Evolutionary conservation across 768 basidiomycete genomes (phyloP).

Genomic region (Coprinopsis sp.): DNA sequence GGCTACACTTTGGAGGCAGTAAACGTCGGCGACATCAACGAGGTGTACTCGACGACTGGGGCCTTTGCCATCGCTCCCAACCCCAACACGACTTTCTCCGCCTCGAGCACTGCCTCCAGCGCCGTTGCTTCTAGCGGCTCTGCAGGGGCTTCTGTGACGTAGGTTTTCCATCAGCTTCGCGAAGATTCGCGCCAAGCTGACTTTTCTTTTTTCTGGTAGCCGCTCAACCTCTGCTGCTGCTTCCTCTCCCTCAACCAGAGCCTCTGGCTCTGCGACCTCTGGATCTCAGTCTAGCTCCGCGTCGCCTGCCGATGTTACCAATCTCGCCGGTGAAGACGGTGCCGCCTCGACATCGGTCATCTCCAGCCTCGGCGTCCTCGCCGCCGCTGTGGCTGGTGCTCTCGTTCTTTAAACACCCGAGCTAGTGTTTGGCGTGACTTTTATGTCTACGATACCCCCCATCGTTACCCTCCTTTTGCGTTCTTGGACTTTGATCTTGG

Average conservation of each 20-base stretch:
- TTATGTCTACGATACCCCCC: too few species aligned
- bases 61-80: slow-evolving; percentile 36
- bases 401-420: slow-evolving; percentile 34
- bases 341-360: slow-evolving; percentile 23
- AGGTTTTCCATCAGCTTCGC: too few species aligned
- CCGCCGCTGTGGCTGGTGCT: slow-evolving; percentile 48
- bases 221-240: neutral
- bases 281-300: slow-evolving; percentile 10
- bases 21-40: slow-evolving; percentile 40
- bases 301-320: slow-evolving; percentile 14
- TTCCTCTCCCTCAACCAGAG: slow-evolving; percentile 6
- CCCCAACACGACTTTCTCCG: slow-evolving; percentile 1
- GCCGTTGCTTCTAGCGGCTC: slow-evolving; percentile 3
- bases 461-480: too few species aligned
- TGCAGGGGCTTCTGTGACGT: slow-evolving; percentile 8
- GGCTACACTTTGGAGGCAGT: slow-evolving; percentile 48
- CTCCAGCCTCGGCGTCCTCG: slow-evolving; percentile 29
- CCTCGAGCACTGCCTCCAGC: slow-evolving; percentile 8
- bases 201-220: too few species aligned
- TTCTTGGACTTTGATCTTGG: too few species aligned
- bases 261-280: slow-evolving; percentile 6
- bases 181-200: too few species aligned
- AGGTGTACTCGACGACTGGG: slow-evolving; percentile 35
- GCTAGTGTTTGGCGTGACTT: neutral
- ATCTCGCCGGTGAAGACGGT: slow-evolving; percentile 20